Percentiles rank a stretch among this genome's conserved stretches.
Evolutionary conservation across 2,329 filamentous ascomycete genomes (phyloP).

Genomic region (Aspergillus texensis): DNA sequence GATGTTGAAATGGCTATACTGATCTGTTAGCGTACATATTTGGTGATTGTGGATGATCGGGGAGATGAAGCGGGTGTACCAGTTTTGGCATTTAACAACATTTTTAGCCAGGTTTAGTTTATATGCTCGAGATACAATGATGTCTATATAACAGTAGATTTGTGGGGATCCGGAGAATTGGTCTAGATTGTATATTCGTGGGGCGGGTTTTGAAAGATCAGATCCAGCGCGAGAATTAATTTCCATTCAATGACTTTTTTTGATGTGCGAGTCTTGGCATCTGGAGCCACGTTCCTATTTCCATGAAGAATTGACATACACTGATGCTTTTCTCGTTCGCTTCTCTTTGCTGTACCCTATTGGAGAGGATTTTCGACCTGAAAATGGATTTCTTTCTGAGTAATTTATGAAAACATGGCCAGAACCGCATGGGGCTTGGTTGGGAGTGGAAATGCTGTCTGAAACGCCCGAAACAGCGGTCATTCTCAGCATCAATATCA

Average conservation of each 20-base stretch:
- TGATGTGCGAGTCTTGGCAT: conserved; percentile 23
- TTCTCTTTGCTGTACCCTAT: background rate
- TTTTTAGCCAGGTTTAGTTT: conserved; percentile 12
- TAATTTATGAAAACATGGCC: too few species aligned
- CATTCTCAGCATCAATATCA: background rate
- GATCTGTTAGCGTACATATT: conserved; percentile 6
- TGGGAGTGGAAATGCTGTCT: too few species aligned
- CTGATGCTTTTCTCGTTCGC: background rate
- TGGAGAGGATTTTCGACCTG: background rate
- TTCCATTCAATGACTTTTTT: conserved; percentile 2
- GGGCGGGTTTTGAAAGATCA: background rate
- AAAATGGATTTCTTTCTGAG: background rate
- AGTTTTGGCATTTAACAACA: conserved; percentile 41
- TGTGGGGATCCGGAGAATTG: background rate
- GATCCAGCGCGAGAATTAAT: background rate
- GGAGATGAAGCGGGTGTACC: conserved; percentile 24
- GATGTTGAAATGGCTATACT: conserved; percentile 66
- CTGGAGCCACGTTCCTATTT: conserved; percentile 6
- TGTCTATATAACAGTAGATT: background rate
- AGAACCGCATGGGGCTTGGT: too few species aligned
- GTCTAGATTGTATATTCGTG: background rate
- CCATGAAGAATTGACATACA: too few species aligned
- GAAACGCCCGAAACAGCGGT: too few species aligned
- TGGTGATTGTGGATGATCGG: background rate
- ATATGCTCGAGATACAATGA: background rate